Percentiles rank a stretch among this genome's conserved stretches.
These are phyloP conservation scores for Linum usitatissimum DNA, from an alignment of 345 rosid genomes.

Conservation along the genomic window DNA sequence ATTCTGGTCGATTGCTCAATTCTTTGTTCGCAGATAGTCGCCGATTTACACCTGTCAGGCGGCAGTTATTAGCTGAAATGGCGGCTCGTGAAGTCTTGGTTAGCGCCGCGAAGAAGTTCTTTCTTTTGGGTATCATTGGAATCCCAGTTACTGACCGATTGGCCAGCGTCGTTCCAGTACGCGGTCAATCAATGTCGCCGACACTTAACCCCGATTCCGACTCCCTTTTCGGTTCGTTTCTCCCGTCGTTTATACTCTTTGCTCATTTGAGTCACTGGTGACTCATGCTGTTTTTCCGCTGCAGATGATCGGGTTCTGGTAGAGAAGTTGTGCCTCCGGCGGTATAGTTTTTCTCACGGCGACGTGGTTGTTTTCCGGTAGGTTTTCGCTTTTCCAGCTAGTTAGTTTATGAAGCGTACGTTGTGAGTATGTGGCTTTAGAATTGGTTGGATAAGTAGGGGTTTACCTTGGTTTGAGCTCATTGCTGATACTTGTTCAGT, in stretches of 20 bases:
- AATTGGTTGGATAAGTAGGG: background rate
- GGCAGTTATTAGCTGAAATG: constrained; percentile 21
- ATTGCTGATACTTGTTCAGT: constrained; percentile 36
- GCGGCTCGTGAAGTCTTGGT: constrained; percentile 34
- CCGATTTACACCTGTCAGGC: background rate
- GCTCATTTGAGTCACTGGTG: background rate
- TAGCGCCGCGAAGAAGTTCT: constrained; percentile 38
- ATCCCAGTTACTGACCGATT: constrained; percentile 58
- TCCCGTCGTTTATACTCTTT: constrained; percentile 12
- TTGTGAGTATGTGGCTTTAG: background rate
- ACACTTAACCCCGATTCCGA: constrained; percentile 43
- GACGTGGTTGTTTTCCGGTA: constrained; percentile 80
- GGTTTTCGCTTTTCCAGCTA: constrained; percentile 7
- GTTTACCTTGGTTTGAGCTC: background rate
- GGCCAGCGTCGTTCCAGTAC: constrained; percentile 45
- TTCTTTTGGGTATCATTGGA: constrained; percentile 49
- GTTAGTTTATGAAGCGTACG: background rate
- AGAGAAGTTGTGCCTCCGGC: constrained; percentile 63
- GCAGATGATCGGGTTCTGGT: constrained; percentile 79
- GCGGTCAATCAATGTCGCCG: constrained; percentile 75
- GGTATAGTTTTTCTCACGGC: constrained; percentile 68
- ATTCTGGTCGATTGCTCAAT: background rate
- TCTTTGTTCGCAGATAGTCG: background rate
- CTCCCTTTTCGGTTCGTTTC: constrained; percentile 20
- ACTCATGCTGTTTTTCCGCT: constrained; percentile 13